These are phyloP conservation scores for Solanum tarapatanum DNA, from an alignment of 257 asterid species.

Conservation along the genomic window DNA sequence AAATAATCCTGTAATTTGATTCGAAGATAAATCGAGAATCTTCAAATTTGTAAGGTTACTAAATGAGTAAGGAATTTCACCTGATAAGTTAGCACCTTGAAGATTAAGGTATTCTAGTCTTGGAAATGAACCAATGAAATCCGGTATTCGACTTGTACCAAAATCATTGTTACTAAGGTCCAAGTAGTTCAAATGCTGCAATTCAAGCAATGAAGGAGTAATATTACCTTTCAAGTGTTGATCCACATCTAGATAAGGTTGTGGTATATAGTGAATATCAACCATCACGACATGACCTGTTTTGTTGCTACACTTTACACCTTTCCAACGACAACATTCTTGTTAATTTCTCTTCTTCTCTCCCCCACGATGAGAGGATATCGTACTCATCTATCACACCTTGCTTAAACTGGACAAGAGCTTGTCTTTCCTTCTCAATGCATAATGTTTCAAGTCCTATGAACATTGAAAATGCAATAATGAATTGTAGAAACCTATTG, in stretches of 20 bases:
- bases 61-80: neutral
- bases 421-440: conserved; percentile 6
- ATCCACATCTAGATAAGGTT: neutral
- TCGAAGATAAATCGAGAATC: neutral
- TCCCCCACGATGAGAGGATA: conserved; percentile 7
- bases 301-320: conserved; percentile 1
- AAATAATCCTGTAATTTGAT: conserved; percentile 5
- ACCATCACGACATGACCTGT: neutral
- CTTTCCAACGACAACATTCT: neutral
- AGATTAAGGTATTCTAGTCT: neutral
- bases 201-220: neutral
- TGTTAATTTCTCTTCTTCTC: neutral
- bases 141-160: neutral
- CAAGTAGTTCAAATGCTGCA: conserved; percentile 3
- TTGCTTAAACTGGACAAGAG: conserved; percentile 8
- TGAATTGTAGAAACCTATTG: neutral
- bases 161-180: neutral
- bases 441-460: neutral
- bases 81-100: neutral
- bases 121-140: neutral
- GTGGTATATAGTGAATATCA: neutral
- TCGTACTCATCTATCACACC: neutral
- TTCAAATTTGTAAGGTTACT: neutral
- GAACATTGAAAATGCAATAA: neutral
- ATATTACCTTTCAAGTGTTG: neutral